A percentile compares a stretch with the other conserved stretches of the same genome.
Conservation (phyloP, 768 basidiomycete species). For the Lentinula sp. region DNA sequence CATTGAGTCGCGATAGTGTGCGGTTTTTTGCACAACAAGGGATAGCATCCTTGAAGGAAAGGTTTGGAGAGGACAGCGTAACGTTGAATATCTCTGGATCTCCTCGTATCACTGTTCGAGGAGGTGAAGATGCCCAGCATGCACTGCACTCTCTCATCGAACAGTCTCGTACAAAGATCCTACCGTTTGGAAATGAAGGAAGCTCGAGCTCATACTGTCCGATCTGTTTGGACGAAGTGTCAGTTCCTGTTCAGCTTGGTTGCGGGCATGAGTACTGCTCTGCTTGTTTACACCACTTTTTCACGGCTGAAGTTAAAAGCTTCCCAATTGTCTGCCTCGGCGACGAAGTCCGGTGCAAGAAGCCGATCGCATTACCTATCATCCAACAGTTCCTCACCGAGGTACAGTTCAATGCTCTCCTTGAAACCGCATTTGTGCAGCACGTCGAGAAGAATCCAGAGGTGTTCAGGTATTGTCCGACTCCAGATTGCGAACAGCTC, state of each 20-base stretch:
- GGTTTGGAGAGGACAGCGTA: slow-evolving; percentile 49
- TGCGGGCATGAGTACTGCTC: slow-evolving; percentile 49
- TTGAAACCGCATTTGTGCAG: slow-evolving; percentile 48
- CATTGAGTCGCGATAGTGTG: slow-evolving; percentile 31
- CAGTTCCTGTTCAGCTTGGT: slow-evolving; percentile 32
- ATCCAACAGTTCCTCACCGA: slow-evolving; percentile 46
- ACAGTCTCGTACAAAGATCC: slow-evolving; percentile 25
- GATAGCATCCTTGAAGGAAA: slow-evolving; percentile 41
- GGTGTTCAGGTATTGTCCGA: slow-evolving; percentile 63
- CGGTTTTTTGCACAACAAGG: slow-evolving; percentile 48
- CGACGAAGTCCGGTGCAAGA: slow-evolving; percentile 45
- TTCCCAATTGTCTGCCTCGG: slow-evolving; percentile 68
- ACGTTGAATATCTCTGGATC: slow-evolving; percentile 31
- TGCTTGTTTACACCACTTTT: slow-evolving; percentile 40
- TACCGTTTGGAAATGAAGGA: background rate
- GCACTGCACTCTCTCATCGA: slow-evolving; percentile 36
- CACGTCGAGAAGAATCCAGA: slow-evolving; percentile 50
- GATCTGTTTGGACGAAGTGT: slow-evolving; percentile 43
- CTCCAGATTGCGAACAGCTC: slow-evolving; percentile 65
- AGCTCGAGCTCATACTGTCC: slow-evolving; percentile 30
- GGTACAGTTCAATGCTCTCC: slow-evolving; percentile 42
- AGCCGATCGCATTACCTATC: slow-evolving; percentile 45
- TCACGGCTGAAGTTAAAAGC: slow-evolving; percentile 28
- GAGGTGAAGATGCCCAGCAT: slow-evolving; percentile 50
- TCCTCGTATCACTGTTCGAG: slow-evolving; percentile 41